Base-by-base conservation (phyloP, 1,139 yeast species). In the Arxiozyma slooffiae region DNA sequence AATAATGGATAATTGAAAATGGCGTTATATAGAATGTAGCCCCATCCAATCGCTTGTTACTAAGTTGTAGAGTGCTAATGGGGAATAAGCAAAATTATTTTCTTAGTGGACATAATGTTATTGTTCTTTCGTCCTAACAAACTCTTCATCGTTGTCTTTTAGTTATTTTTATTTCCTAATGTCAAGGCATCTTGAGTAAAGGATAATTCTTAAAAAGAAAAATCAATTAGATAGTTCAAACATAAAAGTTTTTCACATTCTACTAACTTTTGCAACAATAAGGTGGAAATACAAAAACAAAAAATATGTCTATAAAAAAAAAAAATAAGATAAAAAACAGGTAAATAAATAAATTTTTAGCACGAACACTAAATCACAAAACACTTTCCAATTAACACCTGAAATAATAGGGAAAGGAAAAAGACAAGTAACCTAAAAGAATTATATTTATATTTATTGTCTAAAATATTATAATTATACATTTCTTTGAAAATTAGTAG, bases 1-100 rank as follows among this genome's bases (percentile, higher is more conserved):
- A 67, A 40, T 3, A 57, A 24, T 5, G 64, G 54, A 11, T 68
- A 65, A 4, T 75, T 72, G 38, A 70, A 64, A 39, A 76, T 58
- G 8, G 81, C 73, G 50, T 79, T 79, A 49, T 67, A 63, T 26
- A 80, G 64, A 4, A 86, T 78, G 34, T 76, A 74, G 0, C 73
- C 69, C 97, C 96, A 89, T 16, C 85, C 71, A 9, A 77, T 65
- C 0, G 82, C 82, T n/a, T 7, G 92, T 81, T 14, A 77, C 55
- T n/a, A 77, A 72, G 68, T 89, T 88, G 71, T 87, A 88, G 16
- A 61, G 48, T 1, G 70, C 66, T 41, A 71, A 55, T 24, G 61
- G 64, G 42, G 61, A 55, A 22, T 55, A 53, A 37, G 58, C 55
- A 17, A 63, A 7, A 46, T 46, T 7, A 53, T 34, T 46, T 57